Base-by-base conservation (phyloP, 257 asterid species). In the Nicotiana tabacum region DNA sequence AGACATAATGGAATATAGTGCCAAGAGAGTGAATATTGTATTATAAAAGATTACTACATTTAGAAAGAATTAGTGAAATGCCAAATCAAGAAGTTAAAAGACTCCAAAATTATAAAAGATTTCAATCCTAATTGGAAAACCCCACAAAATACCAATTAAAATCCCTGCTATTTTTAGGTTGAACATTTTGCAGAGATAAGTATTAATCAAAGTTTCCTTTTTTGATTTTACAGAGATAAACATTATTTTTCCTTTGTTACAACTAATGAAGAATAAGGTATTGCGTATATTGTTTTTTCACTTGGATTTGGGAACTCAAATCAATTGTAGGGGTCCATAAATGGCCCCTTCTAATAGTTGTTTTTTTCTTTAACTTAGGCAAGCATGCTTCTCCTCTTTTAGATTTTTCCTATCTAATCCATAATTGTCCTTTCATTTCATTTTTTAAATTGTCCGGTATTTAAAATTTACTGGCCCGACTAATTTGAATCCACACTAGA, bases 261-360 rank as follows among this genome's bases (percentile, higher is more conserved):
- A 84, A 70, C 62, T 64, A 55, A 66, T 80, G 55, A 66, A 70
- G 60, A 37, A 37, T 53, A 37, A 58, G 69, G 15, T 9, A 84
- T 84, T 76, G 53, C 53, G 35, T 35, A 6, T 66, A 64, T 21
- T 35, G 35, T 5, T 37, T 79, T 62, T 78, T 74, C 10, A 48
- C 84, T 65, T 77, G 66, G 46, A 81, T 72, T 83, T 83, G 53
- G 84, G 62, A 85, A 80, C 67, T 77, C 78, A 30, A 61, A 61
- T 74, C 70, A 46, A 69, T 53, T 29, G 64, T 76, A 51, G 80
- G 62, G 80, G 79, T 72, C 79, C 79, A 72, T 72, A 46, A 6
- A 72, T 24, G 61, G 16, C 0, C 46, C 43, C 27, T 29, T 51
- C 15, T 5, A 13, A 2, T 9, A 7, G 62, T 51, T 74, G 18